Evolutionary conservation across 345 rosid genomes (phyloP).

Genomic region (Corymbia maculata): DNA sequence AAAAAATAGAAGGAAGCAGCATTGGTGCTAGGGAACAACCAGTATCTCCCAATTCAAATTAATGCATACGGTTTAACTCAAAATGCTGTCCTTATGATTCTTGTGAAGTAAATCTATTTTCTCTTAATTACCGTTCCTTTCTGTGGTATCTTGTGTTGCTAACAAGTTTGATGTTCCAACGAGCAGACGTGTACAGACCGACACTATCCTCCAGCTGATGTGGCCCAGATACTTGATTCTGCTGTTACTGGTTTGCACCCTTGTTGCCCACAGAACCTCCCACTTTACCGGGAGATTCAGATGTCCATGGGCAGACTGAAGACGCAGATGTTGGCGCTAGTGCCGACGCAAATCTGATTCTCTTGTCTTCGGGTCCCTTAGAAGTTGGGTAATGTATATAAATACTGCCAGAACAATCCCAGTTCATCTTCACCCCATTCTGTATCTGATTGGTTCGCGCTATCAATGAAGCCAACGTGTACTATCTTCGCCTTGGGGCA

Average conservation of each 20-base stretch:
- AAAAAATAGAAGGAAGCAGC: not conserved
- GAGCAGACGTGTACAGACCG: conserved; percentile 82
- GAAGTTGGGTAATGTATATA: not conserved
- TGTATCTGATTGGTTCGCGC: not conserved
- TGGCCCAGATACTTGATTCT: conserved; percentile 83
- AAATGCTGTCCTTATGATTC: not conserved
- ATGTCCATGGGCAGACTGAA: conserved; percentile 91
- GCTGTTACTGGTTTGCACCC: conserved; percentile 83
- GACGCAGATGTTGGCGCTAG: conserved; percentile 81
- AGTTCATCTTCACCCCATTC: not conserved
- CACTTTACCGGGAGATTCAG: conserved; percentile 78
- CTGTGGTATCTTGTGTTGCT: not conserved
- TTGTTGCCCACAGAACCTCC: conserved; percentile 64
- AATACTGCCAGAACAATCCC: not conserved
- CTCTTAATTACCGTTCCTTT: not conserved
- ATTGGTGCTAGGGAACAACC: not conserved
- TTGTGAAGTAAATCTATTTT: not conserved
- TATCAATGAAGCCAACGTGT: not conserved
- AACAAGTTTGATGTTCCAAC: not conserved
- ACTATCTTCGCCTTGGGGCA: not conserved
- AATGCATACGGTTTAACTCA: not conserved
- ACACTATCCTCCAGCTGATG: conserved; percentile 82
- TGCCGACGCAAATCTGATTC: conserved; percentile 45
- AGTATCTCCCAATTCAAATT: not conserved
- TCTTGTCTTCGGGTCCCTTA: not conserved